These are phyloP conservation scores for Lipomyces yamanashiensis DNA, from an alignment of 805 yeast genomes.

Conservation along the genomic window DNA sequence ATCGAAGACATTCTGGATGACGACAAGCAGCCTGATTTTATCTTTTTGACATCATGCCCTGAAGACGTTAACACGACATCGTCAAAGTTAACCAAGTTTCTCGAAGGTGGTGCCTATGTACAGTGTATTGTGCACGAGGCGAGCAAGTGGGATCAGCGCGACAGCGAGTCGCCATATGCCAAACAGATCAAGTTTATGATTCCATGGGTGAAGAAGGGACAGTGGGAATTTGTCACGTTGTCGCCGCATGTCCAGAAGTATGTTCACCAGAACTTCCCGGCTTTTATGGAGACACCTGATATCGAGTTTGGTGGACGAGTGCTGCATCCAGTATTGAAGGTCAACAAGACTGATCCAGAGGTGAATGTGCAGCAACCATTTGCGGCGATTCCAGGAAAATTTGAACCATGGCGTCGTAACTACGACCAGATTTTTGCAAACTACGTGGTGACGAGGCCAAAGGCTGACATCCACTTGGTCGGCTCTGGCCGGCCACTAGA, in stretches of 20 bases:
- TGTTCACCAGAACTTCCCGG: slow-evolving; percentile 27
- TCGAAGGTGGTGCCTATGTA: slow-evolving; percentile 29
- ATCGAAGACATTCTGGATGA: background rate
- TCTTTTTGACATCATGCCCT: slow-evolving; percentile 33
- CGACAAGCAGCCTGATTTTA: slow-evolving; percentile 21
- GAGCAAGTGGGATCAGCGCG: slow-evolving; percentile 28
- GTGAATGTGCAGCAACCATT: slow-evolving; percentile 18
- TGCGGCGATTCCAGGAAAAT: slow-evolving; percentile 36
- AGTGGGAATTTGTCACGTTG: slow-evolving; percentile 33
- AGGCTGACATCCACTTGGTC: slow-evolving; percentile 26
- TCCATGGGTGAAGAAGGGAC: slow-evolving; percentile 33
- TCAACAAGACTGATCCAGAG: background rate
- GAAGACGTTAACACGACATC: slow-evolving; percentile 23
- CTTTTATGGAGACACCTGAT: slow-evolving; percentile 19
- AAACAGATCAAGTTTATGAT: slow-evolving; percentile 25
- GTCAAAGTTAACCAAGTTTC: slow-evolving; percentile 5
- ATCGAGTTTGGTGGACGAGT: slow-evolving; percentile 14
- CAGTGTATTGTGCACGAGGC: slow-evolving; percentile 34
- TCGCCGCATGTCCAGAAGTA: slow-evolving; percentile 30
- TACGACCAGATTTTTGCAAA: slow-evolving; percentile 27
- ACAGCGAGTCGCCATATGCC: slow-evolving; percentile 20
- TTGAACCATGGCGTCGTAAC: slow-evolving; percentile 36
- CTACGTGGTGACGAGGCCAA: slow-evolving; percentile 14
- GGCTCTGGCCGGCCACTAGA: slow-evolving; percentile 27
- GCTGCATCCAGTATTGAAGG: slow-evolving; percentile 31